Evolutionary conservation across 768 basidiomycete genomes (phyloP), one percentile per base, ranked within the genome.

Genomic region (Heimioporus sp.): DNA sequence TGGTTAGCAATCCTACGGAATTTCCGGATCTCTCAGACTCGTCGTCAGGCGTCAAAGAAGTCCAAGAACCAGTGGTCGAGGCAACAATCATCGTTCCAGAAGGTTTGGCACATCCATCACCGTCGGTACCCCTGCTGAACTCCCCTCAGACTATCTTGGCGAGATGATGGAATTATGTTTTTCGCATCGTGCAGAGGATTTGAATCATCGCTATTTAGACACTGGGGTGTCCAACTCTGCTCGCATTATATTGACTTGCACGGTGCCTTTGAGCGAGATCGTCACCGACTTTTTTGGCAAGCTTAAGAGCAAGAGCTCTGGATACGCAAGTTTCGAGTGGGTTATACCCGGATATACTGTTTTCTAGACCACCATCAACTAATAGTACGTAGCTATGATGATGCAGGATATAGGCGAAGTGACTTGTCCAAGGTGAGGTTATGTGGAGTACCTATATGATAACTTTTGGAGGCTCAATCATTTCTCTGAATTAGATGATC

Each of bases 91-190:
- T 98, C 56, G 87, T 93, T 19, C 97, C 97, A 4, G 87, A 96
- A 78, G 90, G 91, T 92, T 54, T 52, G 73, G 15, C 2, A 8
- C 13, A 13, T 45, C 30, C n/a, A 0, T 49, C 5, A 20, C 12
- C 10, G 28, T 50, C 45, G 40, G 19, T 35, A 21, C 34, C 11
- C 20, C 2, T 5, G 32, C 32, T 52, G 32, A 9, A 45, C 2
- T 42, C 47, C 55, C 44, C 43, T 28, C 58, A 93, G 93, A 92
- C 55, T 95, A 93, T 65, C 85, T 97, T 32, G 96, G 96, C 9
- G 87, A 89, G 41, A 94, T 99, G 87, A 95, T 98, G 88, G 89
- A 91, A 37, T 79, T 98, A 2, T 97, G 94, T 65, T 90, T 84
- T 66, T 76, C 80, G 5, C 92, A 90, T 64, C 83, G 97, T 43